Evolutionary conservation across 2,329 filamentous ascomycete species (phyloP), one percentile per base, ranked within the genome.

Genomic region (Ascochyta lentis): DNA sequence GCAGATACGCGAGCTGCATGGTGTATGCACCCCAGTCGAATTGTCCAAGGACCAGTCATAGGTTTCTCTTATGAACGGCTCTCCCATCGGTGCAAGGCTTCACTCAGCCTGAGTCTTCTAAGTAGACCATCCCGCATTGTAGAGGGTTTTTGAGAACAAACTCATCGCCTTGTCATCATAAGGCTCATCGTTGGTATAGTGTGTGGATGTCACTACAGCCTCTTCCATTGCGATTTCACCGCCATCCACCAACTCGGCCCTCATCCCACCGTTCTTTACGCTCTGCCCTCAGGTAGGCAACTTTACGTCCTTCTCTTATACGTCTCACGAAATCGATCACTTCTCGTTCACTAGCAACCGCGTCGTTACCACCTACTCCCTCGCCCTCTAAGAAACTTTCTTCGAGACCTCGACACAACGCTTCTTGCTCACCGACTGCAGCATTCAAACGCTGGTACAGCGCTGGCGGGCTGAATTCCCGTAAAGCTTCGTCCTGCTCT

Each of bases 231-330:
- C 8, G 33, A 3, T 3, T 12, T 71, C 59, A 75, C 69, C 94
- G 85, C 95, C 95, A 98, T 0, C 95, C 95, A 10, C 94, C 94
- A 31, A 98, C 94, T 64, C 94, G 83, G 23, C 94, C 92, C 77
- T 98, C 94, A 73, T 98, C 95, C 95, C 95, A 98, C 66, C 95
- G 84, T 68, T 92, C 90, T 76, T 93, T 96, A 63, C 91, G 85
- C 79, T 98, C 95, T 70, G 89, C 87, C 54, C 95, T 83, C 49
- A 93, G 80, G 70, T 95, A 96, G 59, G 89, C 88, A 54, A 89
- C 79, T 65, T 90, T 89, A 71, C 88, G 90, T 9, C 90, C 90
- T 65, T 94, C 92, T 64, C 92, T 83, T 61, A 96, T 90, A 67
- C 89, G 80, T 68, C 88, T 84, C 19, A 96, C 86, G 87, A 95